phyloP scores from a whole-genome alignment of 2,329 filamentous ascomycete species.

The Stemphylium vesicarium region DNA sequence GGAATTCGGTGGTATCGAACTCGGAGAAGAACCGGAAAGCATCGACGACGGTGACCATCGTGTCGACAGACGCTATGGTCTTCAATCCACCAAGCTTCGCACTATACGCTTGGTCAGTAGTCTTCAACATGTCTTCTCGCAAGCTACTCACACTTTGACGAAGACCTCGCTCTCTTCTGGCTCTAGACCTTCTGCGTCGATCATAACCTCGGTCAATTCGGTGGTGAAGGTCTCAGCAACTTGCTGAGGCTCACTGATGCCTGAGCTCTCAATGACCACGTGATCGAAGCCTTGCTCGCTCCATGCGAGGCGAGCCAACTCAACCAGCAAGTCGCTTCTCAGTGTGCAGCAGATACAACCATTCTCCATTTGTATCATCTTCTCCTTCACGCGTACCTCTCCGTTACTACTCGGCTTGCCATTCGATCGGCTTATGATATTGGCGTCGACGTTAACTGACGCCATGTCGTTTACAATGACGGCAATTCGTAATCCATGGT shows the following conservation, averaged over 20 bases:
- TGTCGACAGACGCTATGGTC: conserved; percentile 70
- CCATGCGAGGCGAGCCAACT: conserved; percentile 69
- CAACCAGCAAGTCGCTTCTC: conserved; percentile 72
- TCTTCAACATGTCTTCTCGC: not conserved
- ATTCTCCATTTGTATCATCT: conserved; percentile 70
- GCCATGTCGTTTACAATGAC: conserved; percentile 76
- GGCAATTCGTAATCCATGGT: conserved; percentile 72
- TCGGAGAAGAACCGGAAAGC: conserved; percentile 75
- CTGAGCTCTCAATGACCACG: conserved; percentile 73
- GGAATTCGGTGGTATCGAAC: conserved; percentile 72
- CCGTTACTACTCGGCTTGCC: conserved; percentile 11
- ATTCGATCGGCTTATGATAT: conserved; percentile 59
- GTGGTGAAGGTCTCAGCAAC: conserved; percentile 75
- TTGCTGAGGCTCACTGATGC: conserved; percentile 75
- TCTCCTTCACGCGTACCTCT: conserved; percentile 65
- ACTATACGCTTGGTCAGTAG: conserved; percentile 18
- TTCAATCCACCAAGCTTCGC: conserved; percentile 64
- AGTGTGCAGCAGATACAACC: conserved; percentile 78
- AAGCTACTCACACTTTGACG: conserved; percentile 52
- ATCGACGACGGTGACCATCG: conserved; percentile 75
- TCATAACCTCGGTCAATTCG: conserved; percentile 54
- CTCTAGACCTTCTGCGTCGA: conserved; percentile 51
- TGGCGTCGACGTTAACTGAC: conserved; percentile 67
- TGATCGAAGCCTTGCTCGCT: conserved; percentile 69
- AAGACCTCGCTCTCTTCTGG: conserved; percentile 55